phyloP scores from a whole-genome alignment of 2,329 filamentous ascomycete genomes.

The Metarhizium brunneum region DNA sequence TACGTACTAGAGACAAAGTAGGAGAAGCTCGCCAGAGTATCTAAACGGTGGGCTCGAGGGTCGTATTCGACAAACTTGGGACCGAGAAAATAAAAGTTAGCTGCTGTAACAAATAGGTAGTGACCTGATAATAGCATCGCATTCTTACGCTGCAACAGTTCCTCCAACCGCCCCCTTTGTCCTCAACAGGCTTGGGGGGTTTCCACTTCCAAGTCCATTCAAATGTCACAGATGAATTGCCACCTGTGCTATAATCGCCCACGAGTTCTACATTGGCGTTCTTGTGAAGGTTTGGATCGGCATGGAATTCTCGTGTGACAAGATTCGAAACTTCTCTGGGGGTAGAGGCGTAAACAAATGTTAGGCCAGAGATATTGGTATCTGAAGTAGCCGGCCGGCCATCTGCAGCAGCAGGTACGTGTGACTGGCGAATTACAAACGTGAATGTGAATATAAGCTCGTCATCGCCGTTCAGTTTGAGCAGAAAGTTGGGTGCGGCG shows the following conservation, averaged over 20 bases:
- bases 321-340: constrained; percentile 84
- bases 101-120: background rate
- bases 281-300: constrained; percentile 94
- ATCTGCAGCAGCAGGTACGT: constrained; percentile 36
- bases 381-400: constrained; percentile 44
- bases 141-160: constrained; percentile 74
- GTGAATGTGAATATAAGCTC: constrained; percentile 91
- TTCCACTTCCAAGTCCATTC: constrained; percentile 98
- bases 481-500: constrained; percentile 61
- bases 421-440: constrained; percentile 61
- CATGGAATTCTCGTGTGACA: constrained; percentile 90
- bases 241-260: constrained; percentile 81
- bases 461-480: constrained; percentile 83
- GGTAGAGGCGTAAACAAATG: constrained; percentile 83
- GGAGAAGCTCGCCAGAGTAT: constrained; percentile 84
- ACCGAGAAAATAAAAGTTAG: background rate
- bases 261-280: constrained; percentile 92
- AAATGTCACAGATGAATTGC: constrained; percentile 77
- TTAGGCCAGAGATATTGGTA: constrained; percentile 77
- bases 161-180: constrained; percentile 85
- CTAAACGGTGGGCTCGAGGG: constrained; percentile 77
- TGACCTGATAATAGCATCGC: background rate
- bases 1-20: constrained; percentile 83
- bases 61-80: constrained; percentile 90
- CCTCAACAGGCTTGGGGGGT: constrained; percentile 72